Conservation (phyloP, 768 basidiomycete species). For the Erythrobasidium yunnanense region DNA sequence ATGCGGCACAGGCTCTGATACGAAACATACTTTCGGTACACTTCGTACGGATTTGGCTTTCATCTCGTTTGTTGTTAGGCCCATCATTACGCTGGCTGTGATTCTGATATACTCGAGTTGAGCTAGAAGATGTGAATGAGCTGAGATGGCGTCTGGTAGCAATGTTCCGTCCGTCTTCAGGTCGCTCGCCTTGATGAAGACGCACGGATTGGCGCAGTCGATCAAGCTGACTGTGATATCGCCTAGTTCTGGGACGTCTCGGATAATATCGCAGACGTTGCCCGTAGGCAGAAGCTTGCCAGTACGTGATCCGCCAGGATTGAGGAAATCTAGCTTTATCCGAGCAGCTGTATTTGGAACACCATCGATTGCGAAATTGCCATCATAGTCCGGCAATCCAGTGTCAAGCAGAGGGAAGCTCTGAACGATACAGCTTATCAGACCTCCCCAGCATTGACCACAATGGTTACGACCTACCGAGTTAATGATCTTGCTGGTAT, state of each 20-base stretch:
- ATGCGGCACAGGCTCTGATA: constrained; percentile 42
- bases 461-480: constrained; percentile 45
- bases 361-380: constrained; percentile 55
- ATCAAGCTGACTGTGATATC: constrained; percentile 49
- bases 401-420: constrained; percentile 43
- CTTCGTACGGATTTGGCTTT: background rate
- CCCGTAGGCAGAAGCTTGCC: constrained; percentile 60
- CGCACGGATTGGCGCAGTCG: constrained; percentile 65
- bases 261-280: constrained; percentile 48
- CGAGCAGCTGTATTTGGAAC: constrained; percentile 57
- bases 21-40: constrained; percentile 33
- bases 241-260: constrained; percentile 31
- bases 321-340: constrained; percentile 57
- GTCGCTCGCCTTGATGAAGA: constrained; percentile 51
- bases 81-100: background rate
- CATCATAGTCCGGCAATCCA: constrained; percentile 42
- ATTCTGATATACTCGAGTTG: background rate
- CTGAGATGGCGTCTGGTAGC: background rate
- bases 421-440: background rate
- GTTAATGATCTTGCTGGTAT: constrained; percentile 59
- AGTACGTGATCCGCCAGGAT: constrained; percentile 59
- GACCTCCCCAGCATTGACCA: background rate
- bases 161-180: constrained; percentile 39
- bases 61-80: background rate
- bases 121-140: background rate